These are phyloP conservation scores for Lunasporangiospora selenospora DNA, from an alignment of 192 early-diverging fungal species.

Conservation along the genomic window DNA sequence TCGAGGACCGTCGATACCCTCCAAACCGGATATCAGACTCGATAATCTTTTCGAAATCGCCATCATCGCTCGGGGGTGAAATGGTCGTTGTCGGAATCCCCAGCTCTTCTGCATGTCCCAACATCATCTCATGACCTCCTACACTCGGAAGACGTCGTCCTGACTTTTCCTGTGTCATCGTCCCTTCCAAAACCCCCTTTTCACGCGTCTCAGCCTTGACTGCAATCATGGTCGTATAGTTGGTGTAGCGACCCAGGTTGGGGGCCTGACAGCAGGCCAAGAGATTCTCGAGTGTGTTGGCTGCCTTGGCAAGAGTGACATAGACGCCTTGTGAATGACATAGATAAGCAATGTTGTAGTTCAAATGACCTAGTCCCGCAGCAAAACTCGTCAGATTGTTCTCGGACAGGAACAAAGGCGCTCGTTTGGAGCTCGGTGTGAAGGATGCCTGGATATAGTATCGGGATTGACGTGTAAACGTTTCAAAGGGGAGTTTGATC, in stretches of 20 bases:
- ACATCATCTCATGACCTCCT: too few species aligned
- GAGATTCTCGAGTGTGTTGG: slow-evolving; percentile 59
- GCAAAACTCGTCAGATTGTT: slow-evolving; percentile 50
- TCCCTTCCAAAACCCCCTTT: background rate
- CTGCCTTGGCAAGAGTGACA: slow-evolving; percentile 49
- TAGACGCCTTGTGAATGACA: slow-evolving; percentile 64
- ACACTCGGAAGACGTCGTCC: too few species aligned
- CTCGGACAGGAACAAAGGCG: slow-evolving; percentile 53
- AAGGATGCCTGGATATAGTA: slow-evolving; percentile 27
- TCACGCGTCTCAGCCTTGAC: background rate
- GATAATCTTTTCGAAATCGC: slow-evolving; percentile 29
- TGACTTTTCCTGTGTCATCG: too few species aligned
- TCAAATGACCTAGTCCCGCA: slow-evolving; percentile 57
- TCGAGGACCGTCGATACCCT: background rate
- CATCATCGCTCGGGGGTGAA: slow-evolving; percentile 25
- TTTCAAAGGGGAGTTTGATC: slow-evolving; percentile 58
- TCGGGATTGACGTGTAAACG: slow-evolving; percentile 15
- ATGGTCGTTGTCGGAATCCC: too few species aligned
- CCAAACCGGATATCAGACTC: background rate
- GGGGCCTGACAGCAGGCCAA: slow-evolving; percentile 52
- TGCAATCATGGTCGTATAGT: slow-evolving; percentile 29
- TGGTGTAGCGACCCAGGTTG: slow-evolving; percentile 58
- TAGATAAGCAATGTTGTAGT: slow-evolving; percentile 65
- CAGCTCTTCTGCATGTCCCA: too few species aligned
- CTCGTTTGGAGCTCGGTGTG: slow-evolving; percentile 36